These are phyloP conservation scores for Clitopilus hobsonii DNA, from an alignment of 768 basidiomycete genomes.

Conservation along the genomic window DNA sequence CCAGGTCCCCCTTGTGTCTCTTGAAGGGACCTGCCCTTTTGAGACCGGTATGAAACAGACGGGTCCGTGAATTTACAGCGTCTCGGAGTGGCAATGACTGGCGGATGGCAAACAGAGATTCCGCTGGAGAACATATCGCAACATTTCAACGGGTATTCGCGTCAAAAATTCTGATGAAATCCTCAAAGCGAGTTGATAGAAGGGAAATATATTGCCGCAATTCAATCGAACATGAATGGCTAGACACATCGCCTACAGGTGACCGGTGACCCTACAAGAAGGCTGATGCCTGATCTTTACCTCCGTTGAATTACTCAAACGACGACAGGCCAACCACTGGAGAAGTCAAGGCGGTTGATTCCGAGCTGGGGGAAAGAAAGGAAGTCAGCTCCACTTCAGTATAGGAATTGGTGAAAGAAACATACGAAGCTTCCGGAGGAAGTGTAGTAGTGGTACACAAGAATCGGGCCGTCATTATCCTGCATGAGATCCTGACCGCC, in stretches of 20 bases:
- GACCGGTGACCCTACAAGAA: not conserved
- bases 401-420: conserved; percentile 3
- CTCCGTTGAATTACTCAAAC: conserved; percentile 5
- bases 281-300: not conserved
- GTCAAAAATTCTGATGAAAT: not conserved
- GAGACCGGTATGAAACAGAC: not conserved
- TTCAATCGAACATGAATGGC: not conserved
- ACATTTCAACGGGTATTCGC: too few relatives aligned
- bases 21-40: not conserved
- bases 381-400: not conserved
- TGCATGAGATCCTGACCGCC: conserved; percentile 48
- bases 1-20: not conserved
- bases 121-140: too few relatives aligned
- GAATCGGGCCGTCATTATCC: conserved; percentile 39
- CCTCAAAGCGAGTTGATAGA: not conserved
- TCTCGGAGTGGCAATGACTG: not conserved
- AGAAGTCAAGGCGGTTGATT: conserved; percentile 44
- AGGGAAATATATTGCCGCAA: not conserved
- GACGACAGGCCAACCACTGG: conserved; percentile 43
- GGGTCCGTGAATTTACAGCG: not conserved
- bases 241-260: not conserved
- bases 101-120: not conserved
- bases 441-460: conserved; percentile 55
- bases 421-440: conserved; percentile 38
- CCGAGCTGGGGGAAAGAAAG: conserved; percentile 24